phyloP scores from a whole-genome alignment of 768 basidiomycete genomes.

The Termitomyces sp. region DNA sequence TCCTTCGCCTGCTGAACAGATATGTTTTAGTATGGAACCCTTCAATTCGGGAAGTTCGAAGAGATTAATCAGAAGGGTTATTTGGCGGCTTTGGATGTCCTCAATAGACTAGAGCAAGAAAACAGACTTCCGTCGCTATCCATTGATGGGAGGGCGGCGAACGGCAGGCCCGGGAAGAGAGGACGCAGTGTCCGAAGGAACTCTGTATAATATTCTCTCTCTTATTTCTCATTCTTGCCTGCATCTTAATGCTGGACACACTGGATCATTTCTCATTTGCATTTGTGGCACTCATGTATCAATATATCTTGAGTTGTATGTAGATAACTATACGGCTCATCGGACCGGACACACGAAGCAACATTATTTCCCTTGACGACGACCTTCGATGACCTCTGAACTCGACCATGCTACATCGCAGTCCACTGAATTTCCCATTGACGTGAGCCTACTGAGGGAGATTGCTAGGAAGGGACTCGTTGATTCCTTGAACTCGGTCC shows the following conservation, averaged over 20 bases:
- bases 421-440: slow-evolving; percentile 37
- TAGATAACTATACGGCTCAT: neutral
- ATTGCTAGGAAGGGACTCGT: slow-evolving; percentile 76
- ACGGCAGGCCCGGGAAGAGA: slow-evolving; percentile 46
- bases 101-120: slow-evolving; percentile 78
- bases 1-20: neutral
- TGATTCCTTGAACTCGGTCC: slow-evolving; percentile 79
- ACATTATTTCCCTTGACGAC: neutral
- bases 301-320: neutral
- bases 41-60: slow-evolving; percentile 85
- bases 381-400: slow-evolving; percentile 12
- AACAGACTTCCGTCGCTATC: slow-evolving; percentile 74
- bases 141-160: slow-evolving; percentile 52
- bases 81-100: slow-evolving; percentile 58
- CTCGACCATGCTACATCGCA: slow-evolving; percentile 7
- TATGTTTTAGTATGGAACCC: slow-evolving; percentile 68
- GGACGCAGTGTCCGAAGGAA: slow-evolving; percentile 77
- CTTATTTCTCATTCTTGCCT: neutral
- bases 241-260: neutral
- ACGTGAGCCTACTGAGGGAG: slow-evolving; percentile 68
- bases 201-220: slow-evolving; percentile 39
- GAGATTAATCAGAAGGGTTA: slow-evolving; percentile 86
- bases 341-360: slow-evolving; percentile 1
- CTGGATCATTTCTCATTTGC: neutral
- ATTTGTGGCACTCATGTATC: neutral